Evolutionary conservation across 1,139 yeast species (phyloP).

Genomic region (Meyerozyma guilliermondii): DNA sequence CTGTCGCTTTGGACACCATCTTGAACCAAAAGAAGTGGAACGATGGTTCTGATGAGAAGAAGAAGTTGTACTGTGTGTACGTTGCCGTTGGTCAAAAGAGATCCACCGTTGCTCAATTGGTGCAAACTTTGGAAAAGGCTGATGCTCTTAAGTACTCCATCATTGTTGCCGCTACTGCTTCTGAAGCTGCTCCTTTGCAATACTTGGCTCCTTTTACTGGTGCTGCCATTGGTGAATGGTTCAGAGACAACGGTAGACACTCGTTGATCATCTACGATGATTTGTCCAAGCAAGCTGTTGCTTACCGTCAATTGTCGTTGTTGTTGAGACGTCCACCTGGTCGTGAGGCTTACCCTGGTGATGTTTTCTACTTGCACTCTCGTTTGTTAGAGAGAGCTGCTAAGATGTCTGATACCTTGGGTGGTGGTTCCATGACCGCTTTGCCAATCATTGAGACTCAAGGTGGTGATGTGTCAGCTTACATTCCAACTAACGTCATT

Average conservation of each 20-base stretch:
- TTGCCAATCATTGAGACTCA: constrained; percentile 96
- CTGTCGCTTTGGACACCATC: constrained; percentile 97
- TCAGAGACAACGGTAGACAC: constrained; percentile 99
- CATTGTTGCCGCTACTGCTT: constrained; percentile 99
- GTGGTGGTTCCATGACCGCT: constrained; percentile 95
- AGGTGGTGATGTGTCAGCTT: constrained; percentile 99
- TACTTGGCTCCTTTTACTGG: constrained; percentile 99
- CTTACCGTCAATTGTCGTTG: constrained; percentile 98
- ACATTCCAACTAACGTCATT: constrained; percentile 95
- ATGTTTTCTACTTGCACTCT: constrained; percentile 93
- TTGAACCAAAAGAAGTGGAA: constrained; percentile 99
- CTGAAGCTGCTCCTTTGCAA: constrained; percentile 99
- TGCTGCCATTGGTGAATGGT: constrained; percentile 99
- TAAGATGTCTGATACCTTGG: constrained; percentile 85
- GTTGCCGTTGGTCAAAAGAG: constrained; percentile 99
- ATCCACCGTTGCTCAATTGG: constrained; percentile 99
- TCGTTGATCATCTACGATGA: constrained; percentile 97
- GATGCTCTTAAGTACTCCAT: constrained; percentile 98
- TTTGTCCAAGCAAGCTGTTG: constrained; percentile 99
- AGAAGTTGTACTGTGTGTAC: constrained; percentile 99
- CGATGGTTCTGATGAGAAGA: constrained; percentile 87
- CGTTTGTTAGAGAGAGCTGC: constrained; percentile 97
- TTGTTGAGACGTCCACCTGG: constrained; percentile 97
- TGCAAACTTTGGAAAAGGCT: constrained; percentile 96
- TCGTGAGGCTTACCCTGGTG: constrained; percentile 97